A percentile compares a stretch with the other conserved stretches of the same genome.
Conservation (phyloP, 495 filamentous ascomycete genomes). For the Penicillium robsamsonii region DNA sequence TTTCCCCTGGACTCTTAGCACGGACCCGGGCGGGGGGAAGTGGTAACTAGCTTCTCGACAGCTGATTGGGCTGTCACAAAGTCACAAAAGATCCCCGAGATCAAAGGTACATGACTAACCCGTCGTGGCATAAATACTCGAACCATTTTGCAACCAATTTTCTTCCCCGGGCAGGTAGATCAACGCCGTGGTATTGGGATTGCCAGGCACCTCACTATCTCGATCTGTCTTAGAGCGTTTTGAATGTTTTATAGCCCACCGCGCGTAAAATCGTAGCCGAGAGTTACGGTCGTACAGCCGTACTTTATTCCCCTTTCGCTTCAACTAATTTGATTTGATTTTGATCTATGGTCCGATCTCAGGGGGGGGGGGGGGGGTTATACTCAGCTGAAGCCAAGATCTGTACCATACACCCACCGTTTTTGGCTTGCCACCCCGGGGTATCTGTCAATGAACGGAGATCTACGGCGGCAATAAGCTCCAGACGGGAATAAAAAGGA, state of each 20-base stretch:
- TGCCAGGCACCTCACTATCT: constrained; percentile 9
- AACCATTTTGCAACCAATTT: constrained; percentile 16
- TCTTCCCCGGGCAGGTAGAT: constrained; percentile 1
- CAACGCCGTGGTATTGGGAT: constrained; percentile 4
- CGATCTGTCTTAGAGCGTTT: constrained; percentile 22
- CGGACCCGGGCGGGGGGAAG: constrained; percentile 9
- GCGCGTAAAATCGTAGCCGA: background rate
- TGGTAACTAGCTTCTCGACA: background rate
- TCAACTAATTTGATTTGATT: background rate
- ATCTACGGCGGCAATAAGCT: constrained; percentile 16
- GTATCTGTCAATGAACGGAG: constrained; percentile 12
- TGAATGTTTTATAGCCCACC: background rate
- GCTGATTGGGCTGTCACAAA: constrained; percentile 16
- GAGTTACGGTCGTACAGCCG: constrained; percentile 3
- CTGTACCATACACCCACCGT: background rate
- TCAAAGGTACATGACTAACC: constrained; percentile 26
- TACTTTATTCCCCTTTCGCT: constrained; percentile 8
- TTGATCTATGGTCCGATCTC: constrained; percentile 22
- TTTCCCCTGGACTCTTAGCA: constrained; percentile 22
- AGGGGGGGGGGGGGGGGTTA: constrained; percentile 23
- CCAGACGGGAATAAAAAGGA: constrained; percentile 1
- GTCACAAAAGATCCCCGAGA: background rate
- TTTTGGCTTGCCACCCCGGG: constrained; percentile 1
- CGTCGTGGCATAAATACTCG: constrained; percentile 11
- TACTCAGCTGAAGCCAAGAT: constrained; percentile 9